A percentile compares a stretch with the other conserved stretches of the same genome.
phyloP scores from a whole-genome alignment of 768 basidiomycete species.

The Austroboletus eburneus region DNA sequence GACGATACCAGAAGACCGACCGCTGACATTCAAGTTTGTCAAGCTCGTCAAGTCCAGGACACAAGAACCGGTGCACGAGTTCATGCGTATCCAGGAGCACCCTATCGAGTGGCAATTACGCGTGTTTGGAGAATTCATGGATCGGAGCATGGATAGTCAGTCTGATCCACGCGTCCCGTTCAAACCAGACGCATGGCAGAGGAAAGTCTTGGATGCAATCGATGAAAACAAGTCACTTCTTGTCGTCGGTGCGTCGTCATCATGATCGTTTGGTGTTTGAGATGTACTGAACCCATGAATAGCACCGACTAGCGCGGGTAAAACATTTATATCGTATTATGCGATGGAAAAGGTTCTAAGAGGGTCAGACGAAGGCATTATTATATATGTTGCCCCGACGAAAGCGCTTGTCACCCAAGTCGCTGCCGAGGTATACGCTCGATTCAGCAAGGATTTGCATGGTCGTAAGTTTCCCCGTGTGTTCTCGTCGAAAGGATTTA shows the following conservation, averaged over 20 bases:
- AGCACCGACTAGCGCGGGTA: conserved; percentile 72
- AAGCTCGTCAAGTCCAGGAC: conserved; percentile 50
- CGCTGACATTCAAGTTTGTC: conserved; percentile 48
- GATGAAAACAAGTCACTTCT: conserved; percentile 58
- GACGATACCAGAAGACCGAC: conserved; percentile 20
- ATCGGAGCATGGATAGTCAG: conserved; percentile 63
- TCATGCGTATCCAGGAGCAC: conserved; percentile 54
- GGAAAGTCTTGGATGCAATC: conserved; percentile 58
- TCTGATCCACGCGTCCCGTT: conserved; percentile 57
- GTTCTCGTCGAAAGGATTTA: neutral
- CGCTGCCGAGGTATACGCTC: conserved; percentile 68
- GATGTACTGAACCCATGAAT: conserved; percentile 2
- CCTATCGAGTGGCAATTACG: conserved; percentile 64
- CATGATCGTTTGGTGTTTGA: neutral
- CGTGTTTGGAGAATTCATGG: conserved; percentile 70
- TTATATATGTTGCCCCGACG: conserved; percentile 73
- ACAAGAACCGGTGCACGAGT: conserved; percentile 37
- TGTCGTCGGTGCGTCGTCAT: conserved; percentile 48
- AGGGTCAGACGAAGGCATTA: conserved; percentile 58
- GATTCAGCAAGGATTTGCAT: conserved; percentile 55
- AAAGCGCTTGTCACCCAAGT: conserved; percentile 72
- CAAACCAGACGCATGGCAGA: conserved; percentile 69
- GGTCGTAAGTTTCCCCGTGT: conserved; percentile 34
- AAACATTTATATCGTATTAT: conserved; percentile 75
- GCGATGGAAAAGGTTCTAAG: conserved; percentile 70